Conservation (phyloP, 192 early-diverging fungal genomes). For the Chytriomyces sp. region DNA sequence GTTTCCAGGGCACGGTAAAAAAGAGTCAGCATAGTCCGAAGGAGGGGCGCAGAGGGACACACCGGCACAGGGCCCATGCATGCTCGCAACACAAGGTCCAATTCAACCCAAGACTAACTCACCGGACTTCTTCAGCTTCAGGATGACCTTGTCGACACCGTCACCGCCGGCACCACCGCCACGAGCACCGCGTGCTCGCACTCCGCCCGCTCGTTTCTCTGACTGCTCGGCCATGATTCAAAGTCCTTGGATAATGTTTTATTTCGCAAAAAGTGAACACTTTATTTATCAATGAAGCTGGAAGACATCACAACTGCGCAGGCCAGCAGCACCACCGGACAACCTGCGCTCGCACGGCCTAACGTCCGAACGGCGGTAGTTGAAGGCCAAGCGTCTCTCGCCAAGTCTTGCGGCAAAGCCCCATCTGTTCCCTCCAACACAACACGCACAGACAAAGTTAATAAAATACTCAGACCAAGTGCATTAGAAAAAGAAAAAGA, state of each 20-base stretch:
- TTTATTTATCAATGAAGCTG: background rate
- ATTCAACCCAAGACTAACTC: background rate
- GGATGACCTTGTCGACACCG: slow-evolving; percentile 44
- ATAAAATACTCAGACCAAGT: no score
- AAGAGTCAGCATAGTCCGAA: background rate
- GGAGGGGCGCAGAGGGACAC: no score
- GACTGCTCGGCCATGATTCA: no score
- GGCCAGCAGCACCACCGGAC: background rate
- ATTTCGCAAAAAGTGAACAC: background rate
- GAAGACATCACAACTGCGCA: background rate
- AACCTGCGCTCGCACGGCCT: background rate
- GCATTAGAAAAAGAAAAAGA: no score
- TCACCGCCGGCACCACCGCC: slow-evolving; percentile 24
- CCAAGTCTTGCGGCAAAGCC: no score
- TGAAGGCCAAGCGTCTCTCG: no score
- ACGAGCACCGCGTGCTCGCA: slow-evolving; percentile 10
- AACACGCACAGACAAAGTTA: no score
- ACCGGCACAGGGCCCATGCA: background rate
- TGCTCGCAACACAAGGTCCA: background rate
- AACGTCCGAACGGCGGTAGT: no score
- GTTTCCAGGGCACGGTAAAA: background rate
- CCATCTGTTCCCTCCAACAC: no score
- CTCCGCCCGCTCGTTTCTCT: background rate
- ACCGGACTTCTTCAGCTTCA: slow-evolving; percentile 50
- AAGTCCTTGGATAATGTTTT: no score